Evolutionary conservation across 768 basidiomycete species (phyloP).

Genomic region (Trametes sanguinea): DNA sequence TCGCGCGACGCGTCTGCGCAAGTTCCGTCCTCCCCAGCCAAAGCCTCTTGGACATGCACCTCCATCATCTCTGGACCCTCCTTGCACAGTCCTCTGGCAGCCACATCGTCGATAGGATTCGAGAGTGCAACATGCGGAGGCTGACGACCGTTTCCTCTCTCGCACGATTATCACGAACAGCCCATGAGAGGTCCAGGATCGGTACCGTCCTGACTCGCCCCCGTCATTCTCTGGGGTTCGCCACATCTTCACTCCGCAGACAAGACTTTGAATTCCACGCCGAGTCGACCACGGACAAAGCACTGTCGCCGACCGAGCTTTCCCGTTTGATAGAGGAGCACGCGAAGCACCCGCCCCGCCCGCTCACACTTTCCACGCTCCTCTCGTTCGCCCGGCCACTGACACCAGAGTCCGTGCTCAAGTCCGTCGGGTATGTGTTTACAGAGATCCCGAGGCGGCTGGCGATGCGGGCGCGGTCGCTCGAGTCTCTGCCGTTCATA

Average conservation of each 20-base stretch:
- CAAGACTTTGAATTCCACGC: slow-evolving; percentile 11
- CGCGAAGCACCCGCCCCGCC: slow-evolving; percentile 61
- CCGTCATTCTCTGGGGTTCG: background rate
- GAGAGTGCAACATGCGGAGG: background rate
- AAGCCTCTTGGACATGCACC: background rate
- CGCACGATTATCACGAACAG: background rate
- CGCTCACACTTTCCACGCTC: slow-evolving; percentile 71
- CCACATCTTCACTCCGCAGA: background rate
- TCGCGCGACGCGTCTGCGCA: slow-evolving; percentile 15
- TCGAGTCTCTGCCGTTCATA: slow-evolving; percentile 82
- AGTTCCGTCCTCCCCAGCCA: slow-evolving; percentile 1
- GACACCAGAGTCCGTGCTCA: slow-evolving; percentile 66
- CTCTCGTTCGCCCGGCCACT: slow-evolving; percentile 77
- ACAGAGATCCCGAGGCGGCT: slow-evolving; percentile 78
- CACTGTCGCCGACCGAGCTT: slow-evolving; percentile 53
- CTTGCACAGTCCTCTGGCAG: background rate
- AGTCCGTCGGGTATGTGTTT: slow-evolving; percentile 73
- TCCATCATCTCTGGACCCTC: background rate
- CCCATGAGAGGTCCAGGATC: background rate
- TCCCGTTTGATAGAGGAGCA: slow-evolving; percentile 63
- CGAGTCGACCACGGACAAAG: slow-evolving; percentile 15
- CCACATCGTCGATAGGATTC: no score
- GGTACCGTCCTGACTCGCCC: background rate
- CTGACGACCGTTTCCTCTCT: background rate
- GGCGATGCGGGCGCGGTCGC: slow-evolving; percentile 69